These are phyloP conservation scores for Bombardia bombarda DNA, from an alignment of 495 filamentous ascomycete species.

Conservation along the genomic window DNA sequence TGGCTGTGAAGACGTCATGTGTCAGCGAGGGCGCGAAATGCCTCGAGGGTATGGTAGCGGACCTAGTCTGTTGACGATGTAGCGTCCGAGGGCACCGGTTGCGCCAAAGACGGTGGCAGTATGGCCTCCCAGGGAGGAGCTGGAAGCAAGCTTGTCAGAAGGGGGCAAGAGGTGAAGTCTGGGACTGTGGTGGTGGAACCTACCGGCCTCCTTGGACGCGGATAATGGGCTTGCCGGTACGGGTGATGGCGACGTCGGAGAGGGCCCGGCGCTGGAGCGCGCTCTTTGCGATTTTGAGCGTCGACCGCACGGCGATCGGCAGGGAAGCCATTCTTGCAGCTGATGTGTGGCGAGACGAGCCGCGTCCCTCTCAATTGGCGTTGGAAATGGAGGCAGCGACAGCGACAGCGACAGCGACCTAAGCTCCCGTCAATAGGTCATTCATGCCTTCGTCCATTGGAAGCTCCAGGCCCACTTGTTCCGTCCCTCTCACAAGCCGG, in stretches of 20 bases:
- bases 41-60: constrained; percentile 18
- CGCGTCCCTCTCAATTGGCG: constrained; percentile 25
- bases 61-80: constrained; percentile 96
- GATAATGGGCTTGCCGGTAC: constrained; percentile 81
- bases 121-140: constrained; percentile 56
- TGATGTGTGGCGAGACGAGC: constrained; percentile 26
- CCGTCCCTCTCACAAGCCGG: neutral
- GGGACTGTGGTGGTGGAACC: constrained; percentile 24
- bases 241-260: constrained; percentile 74
- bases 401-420: too few relatives aligned
- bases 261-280: constrained; percentile 42
- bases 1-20: constrained; percentile 46
- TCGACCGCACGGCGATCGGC: constrained; percentile 40
- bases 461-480: constrained; percentile 16
- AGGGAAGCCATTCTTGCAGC: constrained; percentile 39
- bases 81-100: constrained; percentile 90
- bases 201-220: constrained; percentile 78
- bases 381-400: constrained; percentile 12
- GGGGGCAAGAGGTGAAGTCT: constrained; percentile 58
- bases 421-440: too few relatives aligned
- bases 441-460: constrained; percentile 7
- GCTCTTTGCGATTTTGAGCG: constrained; percentile 18
- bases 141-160: constrained; percentile 38
- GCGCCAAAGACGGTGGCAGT: constrained; percentile 97
- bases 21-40: constrained; percentile 28